Percentiles rank a stretch among this genome's conserved stretches.
Conservation (phyloP, 139 green algal genomes). For the Auxenochlorella protothecoides region DNA sequence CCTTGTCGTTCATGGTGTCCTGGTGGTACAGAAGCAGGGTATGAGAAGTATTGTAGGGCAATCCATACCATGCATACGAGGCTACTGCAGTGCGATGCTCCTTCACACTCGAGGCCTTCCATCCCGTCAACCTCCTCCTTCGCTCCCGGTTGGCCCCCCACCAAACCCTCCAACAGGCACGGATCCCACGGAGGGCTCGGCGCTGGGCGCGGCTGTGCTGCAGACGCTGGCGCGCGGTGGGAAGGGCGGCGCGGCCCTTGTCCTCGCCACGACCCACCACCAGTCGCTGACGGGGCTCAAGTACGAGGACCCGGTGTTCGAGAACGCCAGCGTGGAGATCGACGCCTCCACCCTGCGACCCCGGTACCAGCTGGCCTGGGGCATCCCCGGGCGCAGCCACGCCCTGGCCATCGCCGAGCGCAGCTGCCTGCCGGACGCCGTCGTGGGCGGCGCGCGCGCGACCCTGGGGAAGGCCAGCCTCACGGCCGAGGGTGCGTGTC, state of each 20-base stretch:
- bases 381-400: conserved; percentile 68
- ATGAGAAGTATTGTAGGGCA: no score
- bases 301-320: conserved; percentile 68
- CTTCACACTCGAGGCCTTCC: no score
- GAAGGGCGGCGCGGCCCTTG: conserved; percentile 48
- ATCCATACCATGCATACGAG: no score
- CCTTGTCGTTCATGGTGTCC: background rate
- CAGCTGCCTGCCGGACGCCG: conserved; percentile 47
- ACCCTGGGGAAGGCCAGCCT: conserved; percentile 30
- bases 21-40: background rate
- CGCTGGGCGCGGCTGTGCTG: conserved; percentile 77
- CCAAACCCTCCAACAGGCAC: conserved; percentile 43
- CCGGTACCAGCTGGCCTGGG: conserved; percentile 57
- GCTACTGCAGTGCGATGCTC: no score
- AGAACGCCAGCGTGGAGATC: conserved; percentile 86
- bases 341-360: conserved; percentile 36
- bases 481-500: no score
- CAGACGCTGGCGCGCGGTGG: conserved; percentile 28
- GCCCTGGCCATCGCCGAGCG: conserved; percentile 70
- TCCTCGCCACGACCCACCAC: conserved; percentile 77
- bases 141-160: no score
- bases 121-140: no score
- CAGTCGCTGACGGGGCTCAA: conserved; percentile 43
- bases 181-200: conserved; percentile 84
- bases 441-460: conserved; percentile 51